Percentiles rank a stretch among this genome's conserved stretches.
phyloP scores from a whole-genome alignment of 495 filamentous ascomycete genomes.

The Terfezia claveryi region DNA sequence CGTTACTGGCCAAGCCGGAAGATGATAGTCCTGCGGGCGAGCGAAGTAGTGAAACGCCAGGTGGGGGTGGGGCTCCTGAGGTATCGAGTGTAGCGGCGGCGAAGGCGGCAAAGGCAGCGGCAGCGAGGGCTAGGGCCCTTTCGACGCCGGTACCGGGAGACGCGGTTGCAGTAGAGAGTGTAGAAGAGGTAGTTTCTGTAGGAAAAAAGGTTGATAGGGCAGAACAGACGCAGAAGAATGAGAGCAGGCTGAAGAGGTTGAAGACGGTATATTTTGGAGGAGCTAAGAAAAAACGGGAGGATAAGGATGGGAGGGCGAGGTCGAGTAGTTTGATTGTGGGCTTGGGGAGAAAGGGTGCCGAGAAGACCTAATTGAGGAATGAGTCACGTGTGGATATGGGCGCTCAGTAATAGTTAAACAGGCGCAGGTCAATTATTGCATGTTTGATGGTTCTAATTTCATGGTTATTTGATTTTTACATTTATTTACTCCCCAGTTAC shows the following conservation, averaged over 20 bases:
- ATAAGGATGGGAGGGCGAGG: not conserved
- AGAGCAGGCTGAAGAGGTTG: conserved; percentile 10
- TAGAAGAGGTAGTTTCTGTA: not conserved
- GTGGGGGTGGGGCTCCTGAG: not conserved
- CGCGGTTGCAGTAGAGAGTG: too few species aligned
- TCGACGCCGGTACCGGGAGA: too few species aligned
- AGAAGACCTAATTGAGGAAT: too few species aligned
- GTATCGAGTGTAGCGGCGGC: not conserved
- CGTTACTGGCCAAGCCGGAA: not conserved
- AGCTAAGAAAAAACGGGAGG: conserved; percentile 6
- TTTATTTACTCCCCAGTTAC: too few species aligned
- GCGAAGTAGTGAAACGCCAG: not conserved
- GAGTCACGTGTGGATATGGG: too few species aligned
- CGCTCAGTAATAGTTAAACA: too few species aligned
- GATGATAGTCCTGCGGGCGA: not conserved
- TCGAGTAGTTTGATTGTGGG: not conserved
- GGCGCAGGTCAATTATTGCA: too few species aligned
- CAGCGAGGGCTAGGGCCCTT: too few species aligned
- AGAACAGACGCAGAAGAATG: not conserved
- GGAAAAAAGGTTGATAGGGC: not conserved
- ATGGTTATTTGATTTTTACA: too few species aligned
- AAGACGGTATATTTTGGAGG: conserved; percentile 19
- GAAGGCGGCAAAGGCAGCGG: not conserved
- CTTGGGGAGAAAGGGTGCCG: not conserved
- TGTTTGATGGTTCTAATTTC: too few species aligned